Evolutionary conservation across 768 basidiomycete genomes (phyloP).

Genomic region (Leccinellum luteum): DNA sequence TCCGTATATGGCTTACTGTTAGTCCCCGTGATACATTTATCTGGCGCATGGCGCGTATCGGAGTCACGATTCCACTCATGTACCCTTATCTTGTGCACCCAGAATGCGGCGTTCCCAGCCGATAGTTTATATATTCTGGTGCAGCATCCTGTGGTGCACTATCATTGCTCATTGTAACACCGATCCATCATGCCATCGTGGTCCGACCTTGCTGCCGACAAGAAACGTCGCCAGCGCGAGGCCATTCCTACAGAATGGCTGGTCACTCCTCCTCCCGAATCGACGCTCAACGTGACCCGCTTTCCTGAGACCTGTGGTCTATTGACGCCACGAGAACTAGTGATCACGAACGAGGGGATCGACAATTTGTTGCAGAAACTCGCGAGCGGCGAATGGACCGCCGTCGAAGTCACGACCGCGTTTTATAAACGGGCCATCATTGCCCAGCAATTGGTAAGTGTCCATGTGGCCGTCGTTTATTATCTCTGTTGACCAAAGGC

Average conservation of each 20-base stretch:
- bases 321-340: conserved; percentile 52
- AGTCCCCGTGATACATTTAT: conserved; percentile 2
- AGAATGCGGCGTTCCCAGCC: conserved; percentile 3
- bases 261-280: conserved; percentile 45
- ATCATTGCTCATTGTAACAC: background rate
- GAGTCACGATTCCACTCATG: background rate
- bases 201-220: conserved; percentile 52
- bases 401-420: conserved; percentile 67
- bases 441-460: conserved; percentile 70
- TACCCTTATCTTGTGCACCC: conserved; percentile 5
- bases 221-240: conserved; percentile 49
- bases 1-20: background rate
- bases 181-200: conserved; percentile 36
- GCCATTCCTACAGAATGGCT: conserved; percentile 68
- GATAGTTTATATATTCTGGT: conserved; percentile 5
- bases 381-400: conserved; percentile 52
- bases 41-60: background rate
- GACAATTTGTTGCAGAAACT: conserved; percentile 51
- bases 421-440: conserved; percentile 77
- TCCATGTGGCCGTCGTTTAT: background rate
- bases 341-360: conserved; percentile 54
- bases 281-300: conserved; percentile 48
- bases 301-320: conserved; percentile 58
- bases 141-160: background rate
- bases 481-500: background rate